Conservation (phyloP, 1,139 yeast species). For the Scheffersomyces illinoinensis region DNA sequence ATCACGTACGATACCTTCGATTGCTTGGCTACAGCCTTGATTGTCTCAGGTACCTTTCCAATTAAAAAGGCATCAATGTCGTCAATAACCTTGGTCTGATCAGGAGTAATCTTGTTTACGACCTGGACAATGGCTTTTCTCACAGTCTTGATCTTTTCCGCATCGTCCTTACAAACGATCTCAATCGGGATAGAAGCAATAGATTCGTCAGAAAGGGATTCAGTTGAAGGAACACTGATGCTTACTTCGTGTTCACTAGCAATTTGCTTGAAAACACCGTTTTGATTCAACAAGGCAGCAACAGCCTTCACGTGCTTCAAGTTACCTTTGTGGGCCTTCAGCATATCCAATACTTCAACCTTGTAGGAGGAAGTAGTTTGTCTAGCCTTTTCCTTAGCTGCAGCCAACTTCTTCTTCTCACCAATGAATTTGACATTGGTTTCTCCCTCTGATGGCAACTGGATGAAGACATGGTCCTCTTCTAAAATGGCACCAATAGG, state of each 20-base stretch:
- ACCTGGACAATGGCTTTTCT: conserved; percentile 70
- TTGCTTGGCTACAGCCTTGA: conserved; percentile 47
- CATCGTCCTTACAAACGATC: conserved; percentile 36
- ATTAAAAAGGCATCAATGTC: conserved; percentile 75
- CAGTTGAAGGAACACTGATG: conserved; percentile 52
- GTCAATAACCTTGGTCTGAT: conserved; percentile 53
- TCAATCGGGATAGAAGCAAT: conserved; percentile 40
- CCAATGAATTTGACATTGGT: conserved; percentile 67
- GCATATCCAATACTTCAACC: conserved; percentile 74
- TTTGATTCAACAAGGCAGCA: conserved; percentile 61
- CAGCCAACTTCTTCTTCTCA: conserved; percentile 49
- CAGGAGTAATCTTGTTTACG: conserved; percentile 76
- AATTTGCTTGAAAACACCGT: conserved; percentile 49
- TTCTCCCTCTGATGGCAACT: conserved; percentile 51
- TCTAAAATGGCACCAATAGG: conserved; percentile 48
- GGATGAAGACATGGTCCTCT: conserved; percentile 62
- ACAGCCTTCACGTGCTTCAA: conserved; percentile 72
- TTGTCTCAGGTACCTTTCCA: conserved; percentile 47
- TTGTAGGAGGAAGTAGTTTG: conserved; percentile 50
- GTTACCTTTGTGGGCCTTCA: conserved; percentile 85
- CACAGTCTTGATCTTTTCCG: conserved; percentile 35
- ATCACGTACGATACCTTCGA: conserved; percentile 59
- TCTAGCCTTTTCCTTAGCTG: conserved; percentile 62
- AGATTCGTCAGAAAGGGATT: conserved; percentile 19
- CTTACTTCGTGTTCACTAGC: conserved; percentile 49